Evolutionary conservation across 495 filamentous ascomycete species (phyloP).

Genomic region (Lasiosphaeria miniovina): DNA sequence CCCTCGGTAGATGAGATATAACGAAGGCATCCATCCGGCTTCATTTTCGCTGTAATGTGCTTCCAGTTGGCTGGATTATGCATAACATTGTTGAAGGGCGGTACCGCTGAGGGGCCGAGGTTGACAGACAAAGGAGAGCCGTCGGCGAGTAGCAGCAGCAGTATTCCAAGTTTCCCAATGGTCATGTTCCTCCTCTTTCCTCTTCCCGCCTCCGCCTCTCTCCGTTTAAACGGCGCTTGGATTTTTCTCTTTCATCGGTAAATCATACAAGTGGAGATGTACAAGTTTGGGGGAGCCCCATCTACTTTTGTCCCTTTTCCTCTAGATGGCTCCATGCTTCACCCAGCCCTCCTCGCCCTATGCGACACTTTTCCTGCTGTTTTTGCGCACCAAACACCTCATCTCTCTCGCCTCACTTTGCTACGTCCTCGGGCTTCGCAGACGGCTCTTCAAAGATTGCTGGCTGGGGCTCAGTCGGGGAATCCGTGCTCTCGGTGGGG

Average conservation of each 20-base stretch:
- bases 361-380: neutral
- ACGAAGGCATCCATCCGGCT: too few species aligned
- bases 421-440: neutral
- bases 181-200: neutral
- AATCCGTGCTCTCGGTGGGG: conserved; percentile 43
- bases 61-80: too few species aligned
- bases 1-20: too few species aligned
- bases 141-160: too few species aligned
- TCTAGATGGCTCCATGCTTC: conserved; percentile 1
- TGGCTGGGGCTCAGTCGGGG: conserved; percentile 23
- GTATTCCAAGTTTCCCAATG: neutral
- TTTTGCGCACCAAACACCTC: neutral
- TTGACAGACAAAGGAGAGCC: too few species aligned
- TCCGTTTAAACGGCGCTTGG: neutral
- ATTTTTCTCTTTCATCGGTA: conserved; percentile 7
- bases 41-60: too few species aligned
- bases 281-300: neutral
- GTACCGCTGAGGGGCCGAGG: too few species aligned
- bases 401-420: conserved; percentile 11
- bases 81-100: too few species aligned
- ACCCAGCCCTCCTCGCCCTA: neutral
- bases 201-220: neutral
- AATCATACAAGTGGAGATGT: conserved; percentile 3
- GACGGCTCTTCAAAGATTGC: conserved; percentile 19
- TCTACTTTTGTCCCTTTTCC: neutral